Evolutionary conservation across 768 basidiomycete genomes (phyloP).

Genomic region (Naganishia vishniacii): DNA sequence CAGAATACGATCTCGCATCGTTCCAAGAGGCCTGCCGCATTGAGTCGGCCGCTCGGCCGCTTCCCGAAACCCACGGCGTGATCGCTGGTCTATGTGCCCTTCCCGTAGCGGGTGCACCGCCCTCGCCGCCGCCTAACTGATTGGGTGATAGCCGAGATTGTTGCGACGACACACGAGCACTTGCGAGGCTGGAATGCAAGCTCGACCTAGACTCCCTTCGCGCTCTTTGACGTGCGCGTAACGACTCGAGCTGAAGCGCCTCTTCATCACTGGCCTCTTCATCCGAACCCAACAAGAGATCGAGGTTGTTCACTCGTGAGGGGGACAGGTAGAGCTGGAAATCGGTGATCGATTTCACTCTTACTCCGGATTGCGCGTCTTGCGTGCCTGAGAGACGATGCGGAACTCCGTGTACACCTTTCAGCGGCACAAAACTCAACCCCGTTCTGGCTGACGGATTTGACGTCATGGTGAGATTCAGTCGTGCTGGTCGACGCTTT

Average conservation of each 20-base stretch:
- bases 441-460: not conserved
- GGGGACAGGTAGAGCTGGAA: conserved; percentile 47
- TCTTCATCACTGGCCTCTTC: conserved; percentile 29
- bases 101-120: not conserved
- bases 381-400: conserved; percentile 18
- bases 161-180: not conserved
- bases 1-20: conserved; percentile 38
- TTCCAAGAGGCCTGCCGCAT: conserved; percentile 22
- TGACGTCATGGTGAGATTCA: conserved; percentile 10
- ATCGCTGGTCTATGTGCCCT: conserved; percentile 1
- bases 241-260: conserved; percentile 2
- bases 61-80: conserved; percentile 9
- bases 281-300: conserved; percentile 38
- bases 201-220: conserved; percentile 8
- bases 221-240: conserved; percentile 5
- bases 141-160: not conserved
- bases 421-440: conserved; percentile 7
- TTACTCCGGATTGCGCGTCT: conserved; percentile 23
- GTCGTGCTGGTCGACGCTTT: not conserved
- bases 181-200: not conserved
- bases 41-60: conserved; percentile 14
- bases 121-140: not conserved
- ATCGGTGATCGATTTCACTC: conserved; percentile 39
- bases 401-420: not conserved
- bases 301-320: conserved; percentile 39